Percentiles rank a stretch among this genome's conserved stretches.
Evolutionary conservation across 2,329 filamentous ascomycete species (phyloP).

Genomic region (Chrysoporthe puriensis): DNA sequence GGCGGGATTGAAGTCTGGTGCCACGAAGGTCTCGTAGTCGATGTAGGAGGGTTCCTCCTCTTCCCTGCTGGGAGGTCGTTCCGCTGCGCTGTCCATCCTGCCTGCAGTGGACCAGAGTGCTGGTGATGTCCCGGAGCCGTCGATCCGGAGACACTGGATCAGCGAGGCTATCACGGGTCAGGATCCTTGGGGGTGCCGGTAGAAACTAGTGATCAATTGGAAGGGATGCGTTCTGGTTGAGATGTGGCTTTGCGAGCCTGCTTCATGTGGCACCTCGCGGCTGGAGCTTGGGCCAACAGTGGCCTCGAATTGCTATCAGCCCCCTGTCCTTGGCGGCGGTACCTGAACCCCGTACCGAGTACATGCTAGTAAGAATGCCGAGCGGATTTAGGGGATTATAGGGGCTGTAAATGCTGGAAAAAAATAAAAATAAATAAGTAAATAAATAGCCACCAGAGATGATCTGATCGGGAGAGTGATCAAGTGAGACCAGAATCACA

Average conservation of each 20-base stretch:
- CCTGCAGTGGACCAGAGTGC: background rate
- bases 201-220: background rate
- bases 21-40: slow-evolving; percentile 90
- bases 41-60: slow-evolving; percentile 80
- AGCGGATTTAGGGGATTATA: too few relatives aligned
- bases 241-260: background rate
- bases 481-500: too few relatives aligned
- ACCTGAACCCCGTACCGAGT: too few relatives aligned
- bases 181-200: background rate
- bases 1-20: slow-evolving; percentile 78
- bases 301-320: background rate
- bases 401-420: too few relatives aligned
- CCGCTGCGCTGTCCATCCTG: slow-evolving; percentile 36
- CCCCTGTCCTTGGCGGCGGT: background rate
- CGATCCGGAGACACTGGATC: background rate
- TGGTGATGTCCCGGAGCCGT: background rate
- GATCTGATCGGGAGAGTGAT: too few relatives aligned
- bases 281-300: background rate
- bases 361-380: background rate
- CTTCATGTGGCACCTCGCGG: background rate
- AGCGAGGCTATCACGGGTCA: background rate
- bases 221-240: background rate
- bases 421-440: too few relatives aligned
- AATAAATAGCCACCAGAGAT: too few relatives aligned
- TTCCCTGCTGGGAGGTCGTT: slow-evolving; percentile 35